These are phyloP conservation scores for Mrakia frigida DNA, from an alignment of 768 basidiomycete genomes.

Conservation along the genomic window DNA sequence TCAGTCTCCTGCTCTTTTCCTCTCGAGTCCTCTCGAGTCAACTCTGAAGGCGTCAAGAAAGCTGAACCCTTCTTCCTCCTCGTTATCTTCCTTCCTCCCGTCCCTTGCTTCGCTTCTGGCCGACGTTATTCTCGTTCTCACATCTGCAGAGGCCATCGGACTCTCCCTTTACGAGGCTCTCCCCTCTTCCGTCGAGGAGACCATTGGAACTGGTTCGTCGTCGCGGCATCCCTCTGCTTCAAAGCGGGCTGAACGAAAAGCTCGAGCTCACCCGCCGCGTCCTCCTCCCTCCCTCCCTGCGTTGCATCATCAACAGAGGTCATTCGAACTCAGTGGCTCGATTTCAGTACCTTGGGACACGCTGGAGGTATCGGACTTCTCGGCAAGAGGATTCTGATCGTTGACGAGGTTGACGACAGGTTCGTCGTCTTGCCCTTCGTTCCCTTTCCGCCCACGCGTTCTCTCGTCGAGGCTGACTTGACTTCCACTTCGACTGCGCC, in stretches of 20 bases:
- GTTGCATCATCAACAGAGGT: constrained; percentile 60
- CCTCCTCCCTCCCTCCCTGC: not conserved
- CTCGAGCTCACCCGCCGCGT: not conserved
- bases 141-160: constrained; percentile 68
- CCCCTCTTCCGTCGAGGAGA: constrained; percentile 64
- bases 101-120: not conserved
- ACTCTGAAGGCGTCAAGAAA: not conserved
- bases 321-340: constrained; percentile 90
- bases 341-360: constrained; percentile 39
- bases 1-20: not conserved
- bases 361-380: constrained; percentile 50
- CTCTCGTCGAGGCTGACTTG: not conserved
- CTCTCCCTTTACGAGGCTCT: constrained; percentile 91
- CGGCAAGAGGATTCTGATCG: constrained; percentile 74
- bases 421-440: constrained; percentile 32
- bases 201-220: constrained; percentile 46
- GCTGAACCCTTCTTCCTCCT: not conserved
- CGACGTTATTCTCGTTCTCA: not conserved
- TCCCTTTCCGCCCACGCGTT: constrained; percentile 17
- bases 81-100: not conserved
- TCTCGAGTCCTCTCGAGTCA: not conserved
- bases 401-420: constrained; percentile 53
- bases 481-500: not conserved
- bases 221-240: not conserved
- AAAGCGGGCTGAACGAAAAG: not conserved